A percentile compares a stretch with the other conserved stretches of the same genome.
These are phyloP conservation scores for Hypoxylon sp. DNA, from an alignment of 2,329 filamentous ascomycete species.

Conservation along the genomic window DNA sequence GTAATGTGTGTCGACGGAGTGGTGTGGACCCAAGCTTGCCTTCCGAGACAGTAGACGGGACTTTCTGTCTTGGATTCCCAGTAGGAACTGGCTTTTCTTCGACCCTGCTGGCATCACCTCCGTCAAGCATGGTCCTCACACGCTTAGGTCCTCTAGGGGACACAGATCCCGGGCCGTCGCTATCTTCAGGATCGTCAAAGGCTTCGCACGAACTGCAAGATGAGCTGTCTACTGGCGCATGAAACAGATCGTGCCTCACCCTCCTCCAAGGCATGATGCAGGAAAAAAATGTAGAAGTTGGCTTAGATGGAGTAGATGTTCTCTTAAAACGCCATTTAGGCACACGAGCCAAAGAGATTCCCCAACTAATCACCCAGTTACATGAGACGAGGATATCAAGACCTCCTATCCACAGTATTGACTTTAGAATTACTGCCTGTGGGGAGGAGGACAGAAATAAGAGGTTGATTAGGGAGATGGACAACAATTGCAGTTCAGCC, in stretches of 20 bases:
- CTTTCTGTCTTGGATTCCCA: constrained; percentile 8
- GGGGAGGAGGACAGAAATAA: constrained; percentile 82
- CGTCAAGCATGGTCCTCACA: constrained; percentile 43
- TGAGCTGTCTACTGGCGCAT: constrained; percentile 50
- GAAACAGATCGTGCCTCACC: constrained; percentile 58
- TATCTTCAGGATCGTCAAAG: constrained; percentile 49
- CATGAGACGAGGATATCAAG: constrained; percentile 80
- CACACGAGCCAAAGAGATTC: constrained; percentile 85
- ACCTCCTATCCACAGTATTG: constrained; percentile 87
- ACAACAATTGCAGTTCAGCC: constrained; percentile 89
- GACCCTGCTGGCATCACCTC: constrained; percentile 20
- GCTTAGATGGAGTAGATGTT: constrained; percentile 56
- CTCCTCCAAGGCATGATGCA: constrained; percentile 62
- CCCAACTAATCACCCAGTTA: constrained; percentile 82
- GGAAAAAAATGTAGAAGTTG: constrained; percentile 54
- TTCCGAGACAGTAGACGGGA: constrained; percentile 28
- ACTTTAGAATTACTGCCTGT: constrained; percentile 87
- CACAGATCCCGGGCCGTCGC: constrained; percentile 40
- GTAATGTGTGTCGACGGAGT: constrained; percentile 65
- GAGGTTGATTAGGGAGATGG: constrained; percentile 84
- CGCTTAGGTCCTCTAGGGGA: constrained; percentile 32
- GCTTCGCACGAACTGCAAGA: constrained; percentile 53
- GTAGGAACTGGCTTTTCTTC: constrained; percentile 11
- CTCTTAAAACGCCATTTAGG: constrained; percentile 90
- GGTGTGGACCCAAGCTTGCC: constrained; percentile 32